phyloP scores from a whole-genome alignment of 176 grass and related monocot species.

The Neostapfia colusana region DNA sequence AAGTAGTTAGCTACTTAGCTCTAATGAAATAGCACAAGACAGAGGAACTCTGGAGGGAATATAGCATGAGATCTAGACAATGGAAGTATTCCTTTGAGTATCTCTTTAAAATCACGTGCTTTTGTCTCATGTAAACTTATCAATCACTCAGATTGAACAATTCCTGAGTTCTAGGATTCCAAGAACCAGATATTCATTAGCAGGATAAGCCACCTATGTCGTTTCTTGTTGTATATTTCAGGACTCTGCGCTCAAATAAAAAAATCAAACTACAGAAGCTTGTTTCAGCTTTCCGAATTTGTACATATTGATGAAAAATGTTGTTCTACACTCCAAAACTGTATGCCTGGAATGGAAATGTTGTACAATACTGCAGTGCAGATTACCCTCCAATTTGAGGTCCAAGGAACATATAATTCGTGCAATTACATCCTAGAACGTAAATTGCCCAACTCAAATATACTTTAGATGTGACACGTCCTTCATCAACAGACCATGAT shows the following conservation, averaged over 20 bases:
- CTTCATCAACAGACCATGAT: conserved; percentile 1
- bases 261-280: neutral
- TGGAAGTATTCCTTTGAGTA: no score
- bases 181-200: neutral
- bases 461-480: neutral
- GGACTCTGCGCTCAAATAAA: neutral
- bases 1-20: neutral
- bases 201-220: neutral
- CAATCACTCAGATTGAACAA: neutral
- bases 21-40: neutral
- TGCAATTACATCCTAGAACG: neutral
- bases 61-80: no score
- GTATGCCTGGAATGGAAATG: neutral
- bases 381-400: neutral
- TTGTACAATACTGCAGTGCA: neutral
- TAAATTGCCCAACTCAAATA: neutral
- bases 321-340: neutral
- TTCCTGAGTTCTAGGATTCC: neutral
- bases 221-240: neutral
- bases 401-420: neutral
- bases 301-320: neutral
- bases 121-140: neutral
- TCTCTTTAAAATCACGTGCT: neutral
- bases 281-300: neutral
- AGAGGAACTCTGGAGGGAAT: neutral